Conservation (phyloP, 768 basidiomycete species). For the Suillus tomentosus region DNA sequence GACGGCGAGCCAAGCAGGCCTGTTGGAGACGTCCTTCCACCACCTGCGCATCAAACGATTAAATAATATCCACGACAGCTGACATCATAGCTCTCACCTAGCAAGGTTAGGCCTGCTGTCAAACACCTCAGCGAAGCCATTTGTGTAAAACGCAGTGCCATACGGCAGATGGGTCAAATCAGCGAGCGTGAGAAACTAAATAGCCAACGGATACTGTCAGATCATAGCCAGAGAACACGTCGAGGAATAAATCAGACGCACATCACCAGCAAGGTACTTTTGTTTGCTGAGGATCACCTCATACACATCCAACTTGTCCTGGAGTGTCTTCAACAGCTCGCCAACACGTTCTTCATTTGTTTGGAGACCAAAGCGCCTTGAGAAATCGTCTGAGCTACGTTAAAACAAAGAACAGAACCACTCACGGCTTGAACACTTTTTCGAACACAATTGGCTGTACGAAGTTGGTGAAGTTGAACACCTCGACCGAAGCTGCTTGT, state of each 20-base stretch:
- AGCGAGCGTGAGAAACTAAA: conserved; percentile 51
- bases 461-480: conserved; percentile 48
- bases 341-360: conserved; percentile 24
- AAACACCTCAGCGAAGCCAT: conserved; percentile 33
- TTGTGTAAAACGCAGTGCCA: conserved; percentile 30
- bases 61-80: neutral
- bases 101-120: conserved; percentile 43
- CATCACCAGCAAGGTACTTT: conserved; percentile 59
- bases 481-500: conserved; percentile 47
- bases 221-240: neutral
- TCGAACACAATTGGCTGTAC: conserved; percentile 45
- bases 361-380: conserved; percentile 22
- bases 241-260: conserved; percentile 28
- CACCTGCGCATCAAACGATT: conserved; percentile 37
- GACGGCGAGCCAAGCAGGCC: conserved; percentile 49
- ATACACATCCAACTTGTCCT: conserved; percentile 49
- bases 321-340: conserved; percentile 22
- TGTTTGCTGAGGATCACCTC: conserved; percentile 56
- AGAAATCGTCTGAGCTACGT: conserved; percentile 9
- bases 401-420: conserved; percentile 4
- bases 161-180: conserved; percentile 62
- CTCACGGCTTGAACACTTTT: conserved; percentile 54
- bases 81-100: conserved; percentile 33
- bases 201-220: neutral
- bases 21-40: conserved; percentile 50